Evolutionary conservation across 1,284 basidiomycete species (phyloP), one percentile per base, ranked within the genome.

Genomic region (Trametes pubescens): DNA sequence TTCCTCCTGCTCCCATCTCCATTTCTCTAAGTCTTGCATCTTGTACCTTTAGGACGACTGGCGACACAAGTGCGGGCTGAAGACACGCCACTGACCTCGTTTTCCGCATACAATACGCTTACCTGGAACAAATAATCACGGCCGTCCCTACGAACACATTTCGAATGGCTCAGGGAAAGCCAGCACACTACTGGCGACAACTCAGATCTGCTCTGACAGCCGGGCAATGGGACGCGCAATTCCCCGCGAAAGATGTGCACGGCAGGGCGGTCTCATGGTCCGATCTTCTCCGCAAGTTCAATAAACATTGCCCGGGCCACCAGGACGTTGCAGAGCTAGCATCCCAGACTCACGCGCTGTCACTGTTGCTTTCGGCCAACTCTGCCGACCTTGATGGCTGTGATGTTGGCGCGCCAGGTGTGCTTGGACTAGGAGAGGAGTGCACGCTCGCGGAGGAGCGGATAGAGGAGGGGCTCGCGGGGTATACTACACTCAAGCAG

Each of bases 261-360:
- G 89, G 86, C 18, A 69, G 74, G 0, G 72, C 77, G 9, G 75
- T 96, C 34, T 81, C 87, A 13, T 96, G 94, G 95, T 82, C 85
- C 2, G 92, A 95, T 71, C 84, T 95, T 18, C 78, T 95, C 29
- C 84, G 93, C 69, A 96, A 97, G 76, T 95, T 94, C 82, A 90
- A 91, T 72, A 96, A 96, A 72, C 94, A 96, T 72, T 92, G 90
- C 62, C 80, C 74, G 24, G 86, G 87, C 0, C 85, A 80, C 67
- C 69, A 74, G 62, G 87, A 90, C 64, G 77, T 90, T n/a, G 81
- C 86, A 1, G 86, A 90, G 69, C 79, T 92, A 61, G 90, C 89
- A 6, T 84, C 81, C 0, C 86, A 90, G 68, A 91, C 86, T 0
- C 88, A 88, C 37, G 81, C 81, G 1, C 78, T 93, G n/a, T 84